Evolutionary conservation across 768 basidiomycete genomes (phyloP), one percentile per base, ranked within the genome.

Genomic region (Coprinopsis strossmayeri): DNA sequence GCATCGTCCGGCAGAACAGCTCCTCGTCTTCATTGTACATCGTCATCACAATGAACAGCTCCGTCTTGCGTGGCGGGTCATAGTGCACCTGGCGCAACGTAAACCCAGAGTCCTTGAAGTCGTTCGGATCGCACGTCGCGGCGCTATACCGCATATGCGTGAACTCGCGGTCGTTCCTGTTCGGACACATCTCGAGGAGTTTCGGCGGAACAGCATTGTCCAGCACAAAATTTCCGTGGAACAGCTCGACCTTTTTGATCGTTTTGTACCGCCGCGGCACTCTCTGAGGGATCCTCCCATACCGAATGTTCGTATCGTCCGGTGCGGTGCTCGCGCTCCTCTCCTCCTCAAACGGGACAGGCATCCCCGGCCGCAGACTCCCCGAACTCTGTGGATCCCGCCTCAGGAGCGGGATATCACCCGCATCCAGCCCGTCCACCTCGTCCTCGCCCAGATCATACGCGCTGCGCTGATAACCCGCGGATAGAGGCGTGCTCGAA

Each of bases 21-120:
- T 84, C 79, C 62, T 95, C 92, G 57, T 90, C 82, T 59, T 92
- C 92, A 59, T 96, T 95, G 64, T 95, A 96, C 93, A 97, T 96
- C 11, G 94, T 97, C 80, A 97, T 87, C 35, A 96, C 94, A 56
- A 97, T 94, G 68, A 96, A 95, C 13, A 97, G 71, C 65, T 98
- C 95, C 27, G 94, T 96, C 27, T 87, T 75, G 17, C 94, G 74
- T 0, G 90, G 87, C 0, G 92, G 92, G 57, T 94, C 89, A 64
- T 95, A 94, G 57, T 90, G 80, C n/a, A 81, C 76, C 63, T 95
- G 94, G 2, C 95, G 81, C 5, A 97, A 73, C 0, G 91, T 89
- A 67, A 95, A 98, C 0, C 87, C 82, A 10, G 78, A 66, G 23
- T 81, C 71, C 58, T 83, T 76, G 64, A 97, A 98, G 60, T 91